These are phyloP conservation scores for Penicillium sp. DNA, from an alignment of 2,329 filamentous ascomycete genomes.

Conservation along the genomic window DNA sequence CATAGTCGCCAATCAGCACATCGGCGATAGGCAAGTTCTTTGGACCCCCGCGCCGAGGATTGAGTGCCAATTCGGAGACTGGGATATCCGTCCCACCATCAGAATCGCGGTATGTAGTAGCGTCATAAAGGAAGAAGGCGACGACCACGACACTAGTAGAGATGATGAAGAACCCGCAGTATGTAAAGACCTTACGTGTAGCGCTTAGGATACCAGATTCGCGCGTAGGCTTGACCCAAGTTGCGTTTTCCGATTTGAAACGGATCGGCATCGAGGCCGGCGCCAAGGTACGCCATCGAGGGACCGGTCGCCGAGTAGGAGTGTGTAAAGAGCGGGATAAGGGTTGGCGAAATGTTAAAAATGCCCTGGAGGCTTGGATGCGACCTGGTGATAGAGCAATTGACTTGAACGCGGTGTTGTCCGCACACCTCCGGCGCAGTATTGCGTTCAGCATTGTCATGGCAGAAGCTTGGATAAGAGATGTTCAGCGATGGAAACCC, in stretches of 20 bases:
- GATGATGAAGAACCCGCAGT: constrained; percentile 71
- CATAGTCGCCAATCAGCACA: constrained; percentile 83
- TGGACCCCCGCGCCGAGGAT: constrained; percentile 78
- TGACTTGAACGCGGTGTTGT: constrained; percentile 28
- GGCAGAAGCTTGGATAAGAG: constrained; percentile 4
- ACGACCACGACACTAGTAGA: constrained; percentile 68
- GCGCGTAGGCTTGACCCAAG: constrained; percentile 20
- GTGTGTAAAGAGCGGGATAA: constrained; percentile 25
- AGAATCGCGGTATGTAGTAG: constrained; percentile 80
- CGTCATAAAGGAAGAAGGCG: constrained; percentile 91
- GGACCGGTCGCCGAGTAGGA: constrained; percentile 18
- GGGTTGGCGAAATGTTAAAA: constrained; percentile 12
- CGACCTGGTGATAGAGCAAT: constrained; percentile 25
- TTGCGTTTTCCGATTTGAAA: constrained; percentile 33
- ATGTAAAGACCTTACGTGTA: constrained; percentile 67
- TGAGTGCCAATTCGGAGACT: constrained; percentile 80
- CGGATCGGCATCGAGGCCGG: constrained; percentile 29
- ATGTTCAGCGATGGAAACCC: constrained; percentile 12
- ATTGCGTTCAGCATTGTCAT: constrained; percentile 32
- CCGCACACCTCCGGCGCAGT: constrained; percentile 33
- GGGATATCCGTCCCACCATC: constrained; percentile 67
- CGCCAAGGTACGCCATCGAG: constrained; percentile 23
- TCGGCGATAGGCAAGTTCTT: constrained; percentile 95
- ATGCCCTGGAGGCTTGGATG: constrained; percentile 18
- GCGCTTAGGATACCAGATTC: constrained; percentile 49